Evolutionary conservation across 495 filamentous ascomycete genomes (phyloP), one percentile per base, ranked within the genome.

Genomic region (Xylaria castorea): DNA sequence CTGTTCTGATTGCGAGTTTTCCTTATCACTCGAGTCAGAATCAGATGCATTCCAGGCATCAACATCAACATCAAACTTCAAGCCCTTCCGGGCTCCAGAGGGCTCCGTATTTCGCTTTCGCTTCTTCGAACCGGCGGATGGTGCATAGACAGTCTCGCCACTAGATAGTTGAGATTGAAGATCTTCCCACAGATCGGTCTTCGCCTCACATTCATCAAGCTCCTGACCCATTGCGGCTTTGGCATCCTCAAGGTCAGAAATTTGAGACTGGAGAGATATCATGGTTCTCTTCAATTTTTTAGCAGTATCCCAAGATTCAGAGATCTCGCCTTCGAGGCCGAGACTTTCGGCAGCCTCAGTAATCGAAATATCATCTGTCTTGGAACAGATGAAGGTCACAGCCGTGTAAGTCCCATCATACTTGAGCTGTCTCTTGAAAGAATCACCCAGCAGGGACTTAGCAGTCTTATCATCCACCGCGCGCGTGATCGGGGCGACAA

Each of bases 381-480:
- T 93, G 18, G 86, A 88, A 73, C 90, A 92, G 27, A 93, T 89
- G 68, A 93, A 90, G 0, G 85, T 91, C 20, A 93, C 82, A 9
- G 73, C 80, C 0, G 82, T 84, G 65, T 88, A 90, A 0, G 79
- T 84, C 1, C 89, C 87, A 69, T 93, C 91, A 75, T 90, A 88
- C 64, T 91, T 86, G 16, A 93, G 81, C 74, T 94, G 91, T 3
- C 88, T 81, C 66, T 86, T 88, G 81, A 92, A 92, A 0, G 84
- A 80, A 38, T 90, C 82, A 0, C 90, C 88, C 1, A 93, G 81
- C 6, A 94, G 81, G 1, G 80, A 82, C 62, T 90, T 87, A 0
- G 91, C 90, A 0, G 87, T 84, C 73, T 92, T 91, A 73, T 92
- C 89, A 75, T 92, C 88, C 0, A 92, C 89, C 0, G 90, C 90